Base-by-base conservation (phyloP, 257 asterid species). In the Linaria vulgaris region DNA sequence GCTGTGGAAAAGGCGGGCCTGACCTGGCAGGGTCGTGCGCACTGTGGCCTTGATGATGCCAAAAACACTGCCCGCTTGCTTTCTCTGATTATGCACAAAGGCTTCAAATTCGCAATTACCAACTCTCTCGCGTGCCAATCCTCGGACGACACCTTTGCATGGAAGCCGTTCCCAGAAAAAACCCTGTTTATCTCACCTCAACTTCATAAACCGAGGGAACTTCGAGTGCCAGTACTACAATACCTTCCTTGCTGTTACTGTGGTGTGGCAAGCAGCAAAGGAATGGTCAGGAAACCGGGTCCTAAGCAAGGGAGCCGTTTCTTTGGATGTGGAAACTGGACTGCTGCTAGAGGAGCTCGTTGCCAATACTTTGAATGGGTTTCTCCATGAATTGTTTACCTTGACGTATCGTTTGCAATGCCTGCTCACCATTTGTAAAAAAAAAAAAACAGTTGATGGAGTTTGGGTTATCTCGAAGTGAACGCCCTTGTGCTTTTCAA, bases 21-120 rank as follows among this genome's bases (percentile, higher is more conserved):
- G 43, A 59, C 76, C 23, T 91, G 98, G 98, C 89, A 81, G 79
- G 98, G 96, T 6, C 96, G 95, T 38, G 82, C 97, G 24, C 97
- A 91, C 65, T 91, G 95, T 69, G 97, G 97, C 51, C 76, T 88
- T 38, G 97, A 91, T 74, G 96, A 91, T 68, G 97, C 97, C 31
- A 91, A 76, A 58, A 91, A 91, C 82, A 88, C 98, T 1, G 98
- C 98, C 53, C 85, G 84, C 44, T 63, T 91, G 23, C 91, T 91
- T 54, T 66, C 88, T 24, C 48, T 71, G 53, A 82, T 91, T 30
- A 86, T 91, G 91, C 81, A 66, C 49, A 79, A 31, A 72, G 95
- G 97, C 38, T 77, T 79, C 47, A 88, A 83, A 52, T 78, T 90
- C 84, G 79, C 91, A 12, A 78, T 90, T 14, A 90, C 97, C 19